Evolutionary conservation across 768 basidiomycete species (phyloP).

Genomic region (Amanita exitialis): DNA sequence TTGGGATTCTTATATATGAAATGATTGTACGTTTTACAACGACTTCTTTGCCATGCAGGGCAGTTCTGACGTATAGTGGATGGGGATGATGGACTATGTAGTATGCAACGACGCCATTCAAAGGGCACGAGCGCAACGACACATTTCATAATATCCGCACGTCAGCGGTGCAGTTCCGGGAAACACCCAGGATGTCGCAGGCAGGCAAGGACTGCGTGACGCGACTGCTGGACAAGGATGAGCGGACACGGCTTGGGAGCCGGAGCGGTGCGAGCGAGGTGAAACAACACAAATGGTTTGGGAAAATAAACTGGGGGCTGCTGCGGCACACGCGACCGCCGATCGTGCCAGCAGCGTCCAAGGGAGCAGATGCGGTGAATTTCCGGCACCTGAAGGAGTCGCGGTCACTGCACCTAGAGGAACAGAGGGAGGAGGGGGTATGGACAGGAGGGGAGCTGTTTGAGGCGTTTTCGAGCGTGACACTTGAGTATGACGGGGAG

Average conservation of each 20-base stretch:
- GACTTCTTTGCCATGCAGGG: conserved; percentile 19
- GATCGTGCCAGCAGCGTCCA: conserved; percentile 72
- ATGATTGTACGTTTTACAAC: conserved; percentile 76
- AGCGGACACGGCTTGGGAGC: conserved; percentile 80
- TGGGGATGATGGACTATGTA: conserved; percentile 28
- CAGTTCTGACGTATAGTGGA: conserved; percentile 29
- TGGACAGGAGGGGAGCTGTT: conserved; percentile 54
- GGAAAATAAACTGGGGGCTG: conserved; percentile 93
- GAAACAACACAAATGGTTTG: conserved; percentile 98
- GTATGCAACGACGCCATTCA: conserved; percentile 99
- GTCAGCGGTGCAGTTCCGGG: conserved; percentile 79
- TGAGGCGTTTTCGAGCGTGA: conserved; percentile 84
- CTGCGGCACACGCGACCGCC: conserved; percentile 89
- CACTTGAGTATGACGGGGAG: conserved; percentile 77
- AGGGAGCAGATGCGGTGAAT: conserved; percentile 77
- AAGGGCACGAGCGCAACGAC: conserved; percentile 87
- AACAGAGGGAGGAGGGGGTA: conserved; percentile 30
- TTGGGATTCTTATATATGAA: conserved; percentile 97
- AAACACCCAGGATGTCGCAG: conserved; percentile 70
- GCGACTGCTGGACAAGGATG: conserved; percentile 87
- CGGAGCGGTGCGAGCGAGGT: conserved; percentile 96
- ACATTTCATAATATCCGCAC: conserved; percentile 95
- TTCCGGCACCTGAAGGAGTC: conserved; percentile 90
- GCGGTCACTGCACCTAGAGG: conserved; percentile 82
- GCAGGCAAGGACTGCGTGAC: conserved; percentile 82